Conservation (phyloP, 129 eudicot genomes). For the Calendula officinalis region DNA sequence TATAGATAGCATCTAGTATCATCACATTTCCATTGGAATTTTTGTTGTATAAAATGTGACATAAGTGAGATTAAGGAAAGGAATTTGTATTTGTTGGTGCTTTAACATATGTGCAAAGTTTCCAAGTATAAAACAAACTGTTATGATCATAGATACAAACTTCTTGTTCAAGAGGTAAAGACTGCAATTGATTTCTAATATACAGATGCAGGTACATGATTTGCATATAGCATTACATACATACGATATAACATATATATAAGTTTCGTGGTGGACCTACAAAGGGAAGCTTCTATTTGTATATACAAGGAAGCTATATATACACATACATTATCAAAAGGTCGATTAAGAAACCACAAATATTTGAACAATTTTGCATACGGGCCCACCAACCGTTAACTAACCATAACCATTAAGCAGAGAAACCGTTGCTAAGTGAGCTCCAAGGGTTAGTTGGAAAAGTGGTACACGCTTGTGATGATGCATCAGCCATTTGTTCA, state of each 20-base stretch:
- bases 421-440: conserved; percentile 65
- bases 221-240: conserved; percentile 24
- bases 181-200: conserved; percentile 26
- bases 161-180: not conserved
- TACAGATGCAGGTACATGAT: conserved; percentile 35
- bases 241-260: conserved; percentile 1
- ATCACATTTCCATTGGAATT: too few species aligned
- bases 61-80: too few species aligned
- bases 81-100: too few species aligned
- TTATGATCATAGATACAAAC: too few species aligned
- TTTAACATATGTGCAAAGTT: too few species aligned
- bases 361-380: conserved; percentile 15
- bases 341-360: conserved; percentile 15
- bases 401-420: conserved; percentile 38
- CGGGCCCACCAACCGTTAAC: conserved; percentile 1
- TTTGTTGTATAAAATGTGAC: too few species aligned
- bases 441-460: conserved; percentile 76
- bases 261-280: conserved; percentile 30
- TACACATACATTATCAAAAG: not conserved
- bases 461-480: conserved; percentile 56
- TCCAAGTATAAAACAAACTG: too few species aligned
- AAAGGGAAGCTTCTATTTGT: conserved; percentile 27
- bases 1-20: too few species aligned
- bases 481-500: conserved; percentile 69
- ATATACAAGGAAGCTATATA: conserved; percentile 35